Base-by-base conservation (phyloP, 805 yeast genomes). In the Candida nonsorbophila region DNA sequence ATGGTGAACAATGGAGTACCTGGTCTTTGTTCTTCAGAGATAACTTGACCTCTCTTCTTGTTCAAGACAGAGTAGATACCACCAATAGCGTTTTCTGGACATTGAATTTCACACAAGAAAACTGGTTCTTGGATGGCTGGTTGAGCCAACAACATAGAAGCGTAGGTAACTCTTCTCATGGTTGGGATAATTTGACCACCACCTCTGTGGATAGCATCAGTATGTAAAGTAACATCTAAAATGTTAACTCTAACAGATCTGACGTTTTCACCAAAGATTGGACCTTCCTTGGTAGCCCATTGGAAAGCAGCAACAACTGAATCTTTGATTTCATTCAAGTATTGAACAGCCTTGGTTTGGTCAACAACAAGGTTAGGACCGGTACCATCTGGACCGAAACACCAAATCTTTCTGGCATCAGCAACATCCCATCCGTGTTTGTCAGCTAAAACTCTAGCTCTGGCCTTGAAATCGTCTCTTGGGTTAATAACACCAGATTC, bases 161-260 rank as follows among this genome's bases (percentile, higher is more conserved):
- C 98, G 77, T 84, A 92, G 50, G 97, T 86, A 55, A 80, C 97
- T 79, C 97, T 88, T 82, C 97, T 88, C 97, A 92, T 90, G 71
- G 98, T 90, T 74, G 97, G 97, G 74, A 92, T 87, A 69, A 90
- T 80, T 79, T 90, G 98, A 74, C 97, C 98, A 76, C 94, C 96
- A 80, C 97, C 97, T 84, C 98, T 88, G 84, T 90, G 98, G 74
- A 90, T 90, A 72, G 98, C 96, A 84, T 90, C 98, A 65, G 97
- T 95, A 74, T 90, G 98, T 71, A 90, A 78, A 53, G 96, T 88
- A 62, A 90, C 98, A 81, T 90, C 98, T 75, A 90, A 78, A 62
- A 90, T 84, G 95, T 90, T 90, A 70, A 86, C 74, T 77, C 97
- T 87, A 59, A 87, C 77, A 58, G 95, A 84, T 79, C 98, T 87